phyloP scores from a whole-genome alignment of 1,284 basidiomycete genomes.

The Tilletia caries region DNA sequence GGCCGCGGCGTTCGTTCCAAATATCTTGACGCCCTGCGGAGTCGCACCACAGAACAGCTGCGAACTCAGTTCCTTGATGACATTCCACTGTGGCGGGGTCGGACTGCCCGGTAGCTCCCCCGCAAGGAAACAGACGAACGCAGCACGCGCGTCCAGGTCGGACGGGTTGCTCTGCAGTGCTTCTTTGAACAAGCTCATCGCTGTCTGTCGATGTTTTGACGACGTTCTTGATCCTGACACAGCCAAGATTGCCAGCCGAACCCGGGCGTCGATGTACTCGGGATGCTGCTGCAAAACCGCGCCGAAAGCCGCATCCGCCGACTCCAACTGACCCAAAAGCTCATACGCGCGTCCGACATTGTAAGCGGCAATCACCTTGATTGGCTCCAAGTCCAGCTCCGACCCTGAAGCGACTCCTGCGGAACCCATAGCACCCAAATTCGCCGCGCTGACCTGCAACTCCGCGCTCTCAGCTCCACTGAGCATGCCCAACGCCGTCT shows the following conservation, averaged over 20 bases:
- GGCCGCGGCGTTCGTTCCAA: slow-evolving; percentile 38
- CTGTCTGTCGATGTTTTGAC: slow-evolving; percentile 31
- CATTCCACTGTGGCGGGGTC: slow-evolving; percentile 38
- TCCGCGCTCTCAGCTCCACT: slow-evolving; percentile 11
- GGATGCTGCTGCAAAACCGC: slow-evolving; percentile 44
- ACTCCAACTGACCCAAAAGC: slow-evolving; percentile 28
- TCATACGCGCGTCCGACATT: slow-evolving; percentile 49
- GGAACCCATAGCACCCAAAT: slow-evolving; percentile 17
- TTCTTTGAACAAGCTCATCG: slow-evolving; percentile 43
- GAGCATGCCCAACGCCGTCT: slow-evolving; percentile 24
- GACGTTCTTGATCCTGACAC: slow-evolving; percentile 23
- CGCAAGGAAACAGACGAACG: slow-evolving; percentile 50
- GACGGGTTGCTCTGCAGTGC: slow-evolving; percentile 44
- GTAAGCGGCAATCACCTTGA: slow-evolving; percentile 46
- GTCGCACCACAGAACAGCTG: slow-evolving; percentile 40
- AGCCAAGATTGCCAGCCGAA: slow-evolving; percentile 46
- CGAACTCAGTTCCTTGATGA: slow-evolving; percentile 49
- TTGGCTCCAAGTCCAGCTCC: slow-evolving; percentile 31
- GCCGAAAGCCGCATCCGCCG: slow-evolving; percentile 44
- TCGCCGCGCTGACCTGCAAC: slow-evolving; percentile 14
- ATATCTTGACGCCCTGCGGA: slow-evolving; percentile 28
- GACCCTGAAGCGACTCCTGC: slow-evolving; percentile 16
- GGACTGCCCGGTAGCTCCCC: slow-evolving; percentile 46
- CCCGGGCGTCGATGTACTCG: slow-evolving; percentile 51
- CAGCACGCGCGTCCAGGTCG: slow-evolving; percentile 45